Conservation (phyloP, 2,329 filamentous ascomycete species). For the Penicillium sp. region DNA sequence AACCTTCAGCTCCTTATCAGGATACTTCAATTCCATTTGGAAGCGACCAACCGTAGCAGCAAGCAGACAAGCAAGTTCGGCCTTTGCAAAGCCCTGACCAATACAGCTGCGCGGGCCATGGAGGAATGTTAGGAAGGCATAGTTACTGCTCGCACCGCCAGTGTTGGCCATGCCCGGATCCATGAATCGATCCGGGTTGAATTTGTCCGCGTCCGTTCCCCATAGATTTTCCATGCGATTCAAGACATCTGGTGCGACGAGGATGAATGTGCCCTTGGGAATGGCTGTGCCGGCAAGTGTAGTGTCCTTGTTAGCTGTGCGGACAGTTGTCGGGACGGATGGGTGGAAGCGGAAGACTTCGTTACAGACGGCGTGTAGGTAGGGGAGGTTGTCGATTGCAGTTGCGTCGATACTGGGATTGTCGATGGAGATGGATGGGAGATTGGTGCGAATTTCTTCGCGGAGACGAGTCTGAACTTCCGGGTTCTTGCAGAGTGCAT, state of each 20-base stretch:
- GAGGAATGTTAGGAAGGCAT: conserved; percentile 73
- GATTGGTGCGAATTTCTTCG: conserved; percentile 58
- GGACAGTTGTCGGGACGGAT: conserved; percentile 67
- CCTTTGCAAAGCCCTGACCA: conserved; percentile 71
- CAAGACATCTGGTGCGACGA: conserved; percentile 61
- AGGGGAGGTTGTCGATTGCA: conserved; percentile 65
- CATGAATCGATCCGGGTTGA: conserved; percentile 76
- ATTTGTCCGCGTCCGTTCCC: conserved; percentile 69
- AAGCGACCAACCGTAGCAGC: conserved; percentile 74
- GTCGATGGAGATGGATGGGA: conserved; percentile 52
- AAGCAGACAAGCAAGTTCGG: conserved; percentile 79
- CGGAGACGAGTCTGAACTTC: conserved; percentile 64
- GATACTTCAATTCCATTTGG: conserved; percentile 61
- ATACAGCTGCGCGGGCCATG: conserved; percentile 86
- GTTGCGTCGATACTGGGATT: conserved; percentile 61
- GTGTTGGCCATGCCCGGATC: conserved; percentile 50
- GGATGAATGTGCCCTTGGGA: conserved; percentile 65
- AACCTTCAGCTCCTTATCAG: conserved; percentile 57
- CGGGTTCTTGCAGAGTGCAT: conserved; percentile 63
- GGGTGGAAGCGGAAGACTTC: conserved; percentile 71
- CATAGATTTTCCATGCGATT: conserved; percentile 68
- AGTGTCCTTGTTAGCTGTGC: conserved; percentile 62
- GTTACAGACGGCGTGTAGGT: conserved; percentile 72
- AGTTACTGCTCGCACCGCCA: conserved; percentile 72
- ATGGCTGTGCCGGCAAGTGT: conserved; percentile 60